Evolutionary conservation across 2,329 filamentous ascomycete species (phyloP), one percentile per base, ranked within the genome.

Genomic region (Ascochyta lentis): DNA sequence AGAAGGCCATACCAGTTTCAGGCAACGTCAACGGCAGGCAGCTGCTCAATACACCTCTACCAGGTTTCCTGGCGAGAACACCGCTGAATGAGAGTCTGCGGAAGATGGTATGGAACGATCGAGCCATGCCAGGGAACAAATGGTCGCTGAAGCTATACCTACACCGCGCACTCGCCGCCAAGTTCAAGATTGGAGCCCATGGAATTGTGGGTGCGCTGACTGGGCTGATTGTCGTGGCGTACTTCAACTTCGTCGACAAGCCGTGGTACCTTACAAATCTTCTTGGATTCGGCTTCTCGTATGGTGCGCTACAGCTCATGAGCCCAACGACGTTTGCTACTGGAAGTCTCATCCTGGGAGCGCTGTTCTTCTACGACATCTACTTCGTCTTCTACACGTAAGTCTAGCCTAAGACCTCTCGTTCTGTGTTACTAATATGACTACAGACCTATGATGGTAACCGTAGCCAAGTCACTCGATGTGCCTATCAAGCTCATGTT

Each of bases 291-390:
- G 90, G 89, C 6, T 92, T 96, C 78, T 93, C 89, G 63, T 97
- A 98, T 69, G 85, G 86, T 7, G 87, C 90, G 4, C 83, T 97
- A 51, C 86, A 94, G 66, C 78, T 96, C 49, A 86, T 98, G 79
- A 96, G 92, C 1, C 92, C 93, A 0, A 96, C 92, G 0, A 94
- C 91, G 0, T 96, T 97, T 70, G 79, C 84, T 50, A 96, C 91
- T 0, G 92, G 92, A 0, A 89, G 89, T 6, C 76, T 93, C 39
- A 87, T 98, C 9, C 81, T 98, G 1, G 79, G 81, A 9, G 91
- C 89, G 0, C 81, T 98, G 1, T 98, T 98, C 79, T 86, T 96
- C 69, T 99, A 99, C 70, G 94, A 99, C 72, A 94, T 99, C 44
- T 87, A 95, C 74, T 92, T 94, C 82, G 91, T 95, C 6, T 95